Conservation (phyloP, 2,329 filamentous ascomycete species). For the Sordariomycetes sp. region DNA sequence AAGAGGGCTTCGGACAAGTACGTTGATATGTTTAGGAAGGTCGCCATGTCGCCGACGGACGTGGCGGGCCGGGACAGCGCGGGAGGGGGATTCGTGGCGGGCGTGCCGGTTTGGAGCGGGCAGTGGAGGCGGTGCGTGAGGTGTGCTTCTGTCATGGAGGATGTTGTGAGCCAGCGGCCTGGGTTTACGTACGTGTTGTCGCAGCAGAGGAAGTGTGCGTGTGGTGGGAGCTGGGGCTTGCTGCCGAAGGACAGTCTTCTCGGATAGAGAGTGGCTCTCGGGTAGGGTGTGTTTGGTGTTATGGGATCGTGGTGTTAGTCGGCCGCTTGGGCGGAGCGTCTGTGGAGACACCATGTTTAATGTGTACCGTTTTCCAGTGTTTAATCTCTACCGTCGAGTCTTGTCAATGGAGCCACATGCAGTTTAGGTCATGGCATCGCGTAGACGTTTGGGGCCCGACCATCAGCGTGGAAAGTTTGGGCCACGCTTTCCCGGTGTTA, state of each 20-base stretch:
- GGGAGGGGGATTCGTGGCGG: background rate
- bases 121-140: constrained; percentile 31
- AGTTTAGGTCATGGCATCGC: too few species aligned
- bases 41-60: constrained; percentile 27
- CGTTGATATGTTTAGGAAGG: constrained; percentile 45
- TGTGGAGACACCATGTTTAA: too few species aligned
- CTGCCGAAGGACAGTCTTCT: constrained; percentile 1
- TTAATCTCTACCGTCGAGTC: too few species aligned
- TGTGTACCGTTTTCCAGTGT: too few species aligned
- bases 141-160: constrained; percentile 54
- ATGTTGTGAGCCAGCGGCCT: constrained; percentile 31
- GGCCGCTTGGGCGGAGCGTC: too few species aligned
- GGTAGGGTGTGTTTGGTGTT: too few species aligned
- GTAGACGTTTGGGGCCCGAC: too few species aligned
- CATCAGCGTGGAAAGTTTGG: too few species aligned
- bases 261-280: too few species aligned
- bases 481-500: too few species aligned
- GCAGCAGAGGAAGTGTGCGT: constrained; percentile 41
- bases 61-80: constrained; percentile 14
- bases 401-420: too few species aligned
- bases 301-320: too few species aligned
- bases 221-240: constrained; percentile 38
- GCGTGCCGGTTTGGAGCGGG: background rate
- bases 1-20: constrained; percentile 22
- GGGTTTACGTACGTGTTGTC: constrained; percentile 39